Conservation (phyloP, 2,329 filamentous ascomycete genomes). For the Helicocarpus griseus region DNA sequence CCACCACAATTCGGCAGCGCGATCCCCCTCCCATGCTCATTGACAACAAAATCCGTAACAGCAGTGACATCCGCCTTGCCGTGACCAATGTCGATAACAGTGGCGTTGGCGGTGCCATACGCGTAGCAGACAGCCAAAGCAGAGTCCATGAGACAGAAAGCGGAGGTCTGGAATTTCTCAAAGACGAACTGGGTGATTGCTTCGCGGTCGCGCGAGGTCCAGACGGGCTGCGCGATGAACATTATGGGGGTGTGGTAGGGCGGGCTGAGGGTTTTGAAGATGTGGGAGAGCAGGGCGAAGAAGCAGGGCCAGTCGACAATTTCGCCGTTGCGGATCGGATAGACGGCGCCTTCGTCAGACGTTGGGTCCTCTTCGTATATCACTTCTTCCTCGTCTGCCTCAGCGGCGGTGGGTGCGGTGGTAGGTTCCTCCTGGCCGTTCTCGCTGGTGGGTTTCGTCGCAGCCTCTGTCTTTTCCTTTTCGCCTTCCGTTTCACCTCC, state of each 20-base stretch:
- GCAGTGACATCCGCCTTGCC: constrained; percentile 90
- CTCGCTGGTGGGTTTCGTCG: constrained; percentile 12
- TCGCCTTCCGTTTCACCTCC: constrained; percentile 7
- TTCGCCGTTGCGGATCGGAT: constrained; percentile 69
- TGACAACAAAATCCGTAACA: constrained; percentile 70
- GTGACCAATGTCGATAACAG: constrained; percentile 82
- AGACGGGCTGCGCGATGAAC: constrained; percentile 79
- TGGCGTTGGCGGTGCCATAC: constrained; percentile 73
- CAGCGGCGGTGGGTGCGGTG: constrained; percentile 15
- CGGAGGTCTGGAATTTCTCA: constrained; percentile 91
- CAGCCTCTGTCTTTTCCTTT: constrained; percentile 19
- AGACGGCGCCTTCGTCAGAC: constrained; percentile 80
- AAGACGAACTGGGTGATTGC: constrained; percentile 88
- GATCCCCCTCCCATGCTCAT: constrained; percentile 56
- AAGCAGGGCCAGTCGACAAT: constrained; percentile 90
- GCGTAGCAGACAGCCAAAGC: constrained; percentile 71
- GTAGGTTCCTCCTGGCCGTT: constrained; percentile 15
- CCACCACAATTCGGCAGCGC: constrained; percentile 64
- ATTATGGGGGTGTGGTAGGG: constrained; percentile 92
- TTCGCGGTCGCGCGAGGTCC: constrained; percentile 82
- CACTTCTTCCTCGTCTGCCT: constrained; percentile 34
- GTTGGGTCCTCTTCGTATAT: constrained; percentile 84
- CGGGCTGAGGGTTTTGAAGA: constrained; percentile 79
- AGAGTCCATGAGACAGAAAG: constrained; percentile 81
- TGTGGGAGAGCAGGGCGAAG: constrained; percentile 83